Evolutionary conservation across 2,329 filamentous ascomycete species (phyloP), one percentile per base, ranked within the genome.

Genomic region (Helotiales sp.): DNA sequence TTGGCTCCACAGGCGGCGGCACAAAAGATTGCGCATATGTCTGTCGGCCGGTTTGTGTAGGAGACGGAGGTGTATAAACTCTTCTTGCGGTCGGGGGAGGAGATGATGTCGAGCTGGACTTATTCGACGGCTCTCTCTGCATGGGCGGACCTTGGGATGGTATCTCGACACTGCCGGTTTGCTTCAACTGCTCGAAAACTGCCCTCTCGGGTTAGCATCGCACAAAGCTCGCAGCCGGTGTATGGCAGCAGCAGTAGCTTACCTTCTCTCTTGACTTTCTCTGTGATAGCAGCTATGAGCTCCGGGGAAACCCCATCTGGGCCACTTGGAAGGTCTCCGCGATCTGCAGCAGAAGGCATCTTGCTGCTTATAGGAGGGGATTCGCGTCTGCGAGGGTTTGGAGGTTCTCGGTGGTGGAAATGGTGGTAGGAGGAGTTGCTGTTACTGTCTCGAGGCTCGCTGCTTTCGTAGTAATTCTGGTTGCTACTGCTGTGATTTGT

Each of bases 261-360:
- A 78, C 80, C 72, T 84, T 87, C 71, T 75, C 87, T 85, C 57
- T 87, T 85, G 28, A 87, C 83, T 64, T 80, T 84, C 63, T 84
- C 83, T 1, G 86, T 88, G 71, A 90, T 87, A 68, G 87, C 84
- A 57, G 86, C 84, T 60, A 91, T 82, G 24, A 90, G 79, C 7
- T 87, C 85, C 1, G 87, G 87, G 61, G 88, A 84, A 13, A 90
- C 78, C 45, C 83, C 81, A 66, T 80, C 80, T 8, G 65, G 62
- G 20, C 43, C 60, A 28, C n/a, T 20, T 57, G 32, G 54, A 22
- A 66, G 52, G 11, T 72, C 69, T 34, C 57, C 26, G 20, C 64
- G 69, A 32, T 70, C 69, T 26, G 68, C 47, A 30, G 65, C 66
- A 49, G 72, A 60, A 34, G 68, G 43, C 67, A 74, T 72, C 45